Percentiles rank a stretch among this genome's conserved stretches.
Evolutionary conservation across 371 early-diverging fungal species (phyloP).

Genomic region (Mucor plumbeus): DNA sequence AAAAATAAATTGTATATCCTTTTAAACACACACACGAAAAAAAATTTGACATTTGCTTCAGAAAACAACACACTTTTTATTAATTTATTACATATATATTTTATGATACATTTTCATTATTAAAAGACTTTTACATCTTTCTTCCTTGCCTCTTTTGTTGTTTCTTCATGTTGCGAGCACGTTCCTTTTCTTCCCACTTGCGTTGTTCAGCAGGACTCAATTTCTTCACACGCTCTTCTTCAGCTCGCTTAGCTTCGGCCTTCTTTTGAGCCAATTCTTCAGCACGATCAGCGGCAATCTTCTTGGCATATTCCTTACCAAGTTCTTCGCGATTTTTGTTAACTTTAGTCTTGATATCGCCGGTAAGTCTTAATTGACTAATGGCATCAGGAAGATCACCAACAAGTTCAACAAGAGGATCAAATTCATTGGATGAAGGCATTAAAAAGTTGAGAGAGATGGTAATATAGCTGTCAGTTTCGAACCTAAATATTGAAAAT

Average conservation of each 20-base stretch:
- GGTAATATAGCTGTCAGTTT: slow-evolving; percentile 18
- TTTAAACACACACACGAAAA: not conserved
- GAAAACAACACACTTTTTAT: not conserved
- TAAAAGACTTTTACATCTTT: slow-evolving; percentile 24
- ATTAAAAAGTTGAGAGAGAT: slow-evolving; percentile 33
- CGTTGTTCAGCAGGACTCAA: slow-evolving; percentile 70
- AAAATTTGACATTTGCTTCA: not conserved
- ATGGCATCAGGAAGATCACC: slow-evolving; percentile 44
- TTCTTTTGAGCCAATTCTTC: slow-evolving; percentile 55
- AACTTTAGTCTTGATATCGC: slow-evolving; percentile 41
- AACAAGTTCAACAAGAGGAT: slow-evolving; percentile 41
- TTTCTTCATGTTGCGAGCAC: slow-evolving; percentile 65
- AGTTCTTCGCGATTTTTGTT: slow-evolving; percentile 54
- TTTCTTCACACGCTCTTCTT: slow-evolving; percentile 70
- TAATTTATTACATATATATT: slow-evolving; percentile 23
- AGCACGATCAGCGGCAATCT: slow-evolving; percentile 52
- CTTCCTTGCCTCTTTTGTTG: slow-evolving; percentile 56
- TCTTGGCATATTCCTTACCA: slow-evolving; percentile 55
- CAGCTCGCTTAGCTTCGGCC: slow-evolving; percentile 71
- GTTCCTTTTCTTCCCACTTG: slow-evolving; percentile 80
- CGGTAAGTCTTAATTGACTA: slow-evolving; percentile 23
- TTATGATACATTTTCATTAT: slow-evolving; percentile 26
- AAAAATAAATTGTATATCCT: not conserved
- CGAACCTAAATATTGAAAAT: slow-evolving; percentile 6
- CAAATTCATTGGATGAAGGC: slow-evolving; percentile 23